Conservation (phyloP, 208 protist species). For the Leishmania braziliensis region DNA sequence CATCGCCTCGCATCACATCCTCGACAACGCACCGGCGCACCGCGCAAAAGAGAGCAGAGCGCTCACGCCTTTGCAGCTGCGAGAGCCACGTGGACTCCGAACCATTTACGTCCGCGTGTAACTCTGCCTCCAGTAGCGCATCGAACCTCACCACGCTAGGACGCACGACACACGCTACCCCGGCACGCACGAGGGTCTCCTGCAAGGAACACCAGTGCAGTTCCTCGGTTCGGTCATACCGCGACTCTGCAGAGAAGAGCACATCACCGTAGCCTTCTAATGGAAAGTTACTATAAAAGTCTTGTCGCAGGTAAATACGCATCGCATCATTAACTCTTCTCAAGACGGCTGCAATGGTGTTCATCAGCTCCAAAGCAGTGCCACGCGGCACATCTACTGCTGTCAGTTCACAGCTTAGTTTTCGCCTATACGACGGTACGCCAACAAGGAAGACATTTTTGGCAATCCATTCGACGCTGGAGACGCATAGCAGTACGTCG, state of each 20-base stretch:
- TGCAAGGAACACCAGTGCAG: slow-evolving; percentile 56
- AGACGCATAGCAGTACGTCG: slow-evolving; percentile 41
- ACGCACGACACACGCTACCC: slow-evolving; percentile 48
- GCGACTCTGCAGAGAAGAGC: slow-evolving; percentile 35
- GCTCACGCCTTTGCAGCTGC: slow-evolving; percentile 18
- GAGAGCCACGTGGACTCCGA: slow-evolving; percentile 27
- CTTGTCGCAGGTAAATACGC: slow-evolving; percentile 48
- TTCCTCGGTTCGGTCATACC: neutral
- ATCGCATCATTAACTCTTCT: slow-evolving; percentile 25
- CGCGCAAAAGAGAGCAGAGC: slow-evolving; percentile 20
- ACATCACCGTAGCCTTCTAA: slow-evolving; percentile 55
- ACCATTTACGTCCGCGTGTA: neutral
- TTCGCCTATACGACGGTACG: slow-evolving; percentile 31
- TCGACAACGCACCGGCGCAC: slow-evolving; percentile 36
- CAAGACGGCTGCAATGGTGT: slow-evolving; percentile 11
- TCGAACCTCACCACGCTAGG: slow-evolving; percentile 30
- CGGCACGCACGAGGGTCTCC: slow-evolving; percentile 39
- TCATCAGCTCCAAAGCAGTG: slow-evolving; percentile 6
- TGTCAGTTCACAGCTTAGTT: slow-evolving; percentile 58
- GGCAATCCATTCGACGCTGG: slow-evolving; percentile 45
- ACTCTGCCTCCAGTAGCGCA: slow-evolving; percentile 34
- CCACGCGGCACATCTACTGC: slow-evolving; percentile 56
- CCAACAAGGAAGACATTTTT: slow-evolving; percentile 56
- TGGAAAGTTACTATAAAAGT: slow-evolving; percentile 48
- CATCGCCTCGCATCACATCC: slow-evolving; percentile 57